Evolutionary conservation across 257 asterid genomes (phyloP).

Genomic region (Thymus mandschuricus): DNA sequence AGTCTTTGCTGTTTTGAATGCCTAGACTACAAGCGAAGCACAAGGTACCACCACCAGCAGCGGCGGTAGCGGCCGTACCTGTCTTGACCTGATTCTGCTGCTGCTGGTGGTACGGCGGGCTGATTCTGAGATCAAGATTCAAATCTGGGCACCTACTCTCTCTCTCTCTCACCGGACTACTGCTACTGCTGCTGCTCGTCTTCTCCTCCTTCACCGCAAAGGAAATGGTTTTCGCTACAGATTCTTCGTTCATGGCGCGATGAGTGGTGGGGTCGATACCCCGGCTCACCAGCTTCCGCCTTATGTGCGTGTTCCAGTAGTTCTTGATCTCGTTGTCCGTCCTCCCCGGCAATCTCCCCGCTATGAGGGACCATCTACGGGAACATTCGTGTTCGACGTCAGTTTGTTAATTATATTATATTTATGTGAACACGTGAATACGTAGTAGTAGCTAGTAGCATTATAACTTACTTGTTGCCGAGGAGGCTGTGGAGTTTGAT

Average conservation of each 20-base stretch:
- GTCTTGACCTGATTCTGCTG: slow-evolving; percentile 22
- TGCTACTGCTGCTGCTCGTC: background rate
- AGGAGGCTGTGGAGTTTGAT: slow-evolving; percentile 91
- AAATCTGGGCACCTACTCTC: slow-evolving; percentile 59
- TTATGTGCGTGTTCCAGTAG: slow-evolving; percentile 91
- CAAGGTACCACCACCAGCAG: slow-evolving; percentile 24
- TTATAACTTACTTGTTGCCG: slow-evolving; percentile 74
- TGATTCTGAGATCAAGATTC: slow-evolving; percentile 85
- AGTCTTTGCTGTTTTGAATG: slow-evolving; percentile 46
- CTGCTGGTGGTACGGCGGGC: slow-evolving; percentile 59
- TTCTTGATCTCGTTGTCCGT: slow-evolving; percentile 93
- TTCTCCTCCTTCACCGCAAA: slow-evolving; percentile 29
- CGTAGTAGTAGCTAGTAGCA: too few relatives aligned
- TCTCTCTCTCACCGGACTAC: slow-evolving; percentile 31
- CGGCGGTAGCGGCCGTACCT: slow-evolving; percentile 23
- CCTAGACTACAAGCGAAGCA: slow-evolving; percentile 67
- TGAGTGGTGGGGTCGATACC: slow-evolving; percentile 90
- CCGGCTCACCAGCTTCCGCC: slow-evolving; percentile 73
- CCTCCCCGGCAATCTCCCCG: slow-evolving; percentile 90
- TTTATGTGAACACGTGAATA: too few relatives aligned
- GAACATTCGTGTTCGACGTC: background rate
- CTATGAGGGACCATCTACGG: slow-evolving; percentile 87
- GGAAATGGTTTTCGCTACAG: slow-evolving; percentile 47
- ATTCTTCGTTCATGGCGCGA: slow-evolving; percentile 33
- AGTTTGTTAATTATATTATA: background rate